A percentile compares a stretch with the other conserved stretches of the same genome.
phyloP scores from a whole-genome alignment of 2,329 filamentous ascomycete species.

The Alternaria triticina region DNA sequence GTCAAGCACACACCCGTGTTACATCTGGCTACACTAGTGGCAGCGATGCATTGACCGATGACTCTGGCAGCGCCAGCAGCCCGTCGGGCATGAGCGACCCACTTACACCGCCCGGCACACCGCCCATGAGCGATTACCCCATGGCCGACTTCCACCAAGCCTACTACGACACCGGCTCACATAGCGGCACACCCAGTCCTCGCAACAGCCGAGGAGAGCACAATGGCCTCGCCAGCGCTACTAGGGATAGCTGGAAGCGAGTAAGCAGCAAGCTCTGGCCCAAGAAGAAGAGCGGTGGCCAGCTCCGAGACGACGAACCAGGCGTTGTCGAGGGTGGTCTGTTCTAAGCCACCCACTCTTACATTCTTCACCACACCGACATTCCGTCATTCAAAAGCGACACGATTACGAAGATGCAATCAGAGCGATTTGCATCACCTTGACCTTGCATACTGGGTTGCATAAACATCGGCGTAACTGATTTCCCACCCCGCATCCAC shows the following conservation, averaged over 20 bases:
- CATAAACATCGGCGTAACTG: constrained; percentile 42
- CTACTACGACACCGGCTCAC: constrained; percentile 42
- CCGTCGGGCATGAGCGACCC: constrained; percentile 62
- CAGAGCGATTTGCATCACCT: constrained; percentile 40
- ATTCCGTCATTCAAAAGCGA: constrained; percentile 19
- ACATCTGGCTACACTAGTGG: constrained; percentile 51
- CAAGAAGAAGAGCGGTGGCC: constrained; percentile 47
- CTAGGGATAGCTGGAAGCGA: constrained; percentile 49
- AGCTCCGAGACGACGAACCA: constrained; percentile 45
- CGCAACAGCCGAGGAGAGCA: constrained; percentile 47
- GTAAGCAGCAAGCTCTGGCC: constrained; percentile 52
- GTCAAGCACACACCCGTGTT: constrained; percentile 32
- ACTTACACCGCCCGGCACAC: constrained; percentile 79
- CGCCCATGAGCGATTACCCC: constrained; percentile 66
- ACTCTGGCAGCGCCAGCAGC: constrained; percentile 62
- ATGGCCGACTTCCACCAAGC: constrained; percentile 46
- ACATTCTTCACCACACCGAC: not conserved
- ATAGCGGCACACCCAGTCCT: constrained; percentile 47
- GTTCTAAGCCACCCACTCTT: constrained; percentile 25
- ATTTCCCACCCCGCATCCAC: constrained; percentile 20
- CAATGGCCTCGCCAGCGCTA: constrained; percentile 44
- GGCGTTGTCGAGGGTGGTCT: constrained; percentile 46
- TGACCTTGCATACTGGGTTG: constrained; percentile 42
- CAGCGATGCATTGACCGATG: constrained; percentile 62
- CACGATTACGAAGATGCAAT: constrained; percentile 43